These are phyloP conservation scores for Tritrichomonas foetus DNA, from an alignment of 208 protist genomes.

Conservation along the genomic window DNA sequence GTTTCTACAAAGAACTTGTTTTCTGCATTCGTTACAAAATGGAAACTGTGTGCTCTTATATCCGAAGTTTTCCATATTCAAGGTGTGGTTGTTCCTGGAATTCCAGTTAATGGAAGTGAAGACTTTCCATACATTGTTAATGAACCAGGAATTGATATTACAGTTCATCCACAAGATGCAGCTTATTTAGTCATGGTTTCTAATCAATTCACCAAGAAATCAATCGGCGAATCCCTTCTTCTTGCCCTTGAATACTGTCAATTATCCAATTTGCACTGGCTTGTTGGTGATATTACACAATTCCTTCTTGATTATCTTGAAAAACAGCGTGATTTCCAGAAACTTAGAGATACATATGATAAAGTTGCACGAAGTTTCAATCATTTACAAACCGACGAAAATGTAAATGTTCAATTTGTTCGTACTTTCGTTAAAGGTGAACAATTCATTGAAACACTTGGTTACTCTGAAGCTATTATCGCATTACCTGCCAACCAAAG, in stretches of 20 bases:
- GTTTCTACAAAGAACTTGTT: neutral
- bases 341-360: neutral
- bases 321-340: neutral
- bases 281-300: neutral
- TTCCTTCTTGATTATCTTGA: neutral
- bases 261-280: neutral
- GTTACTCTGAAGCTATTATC: too few relatives aligned
- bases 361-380: neutral
- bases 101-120: neutral
- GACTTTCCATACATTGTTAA: neutral
- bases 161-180: neutral
- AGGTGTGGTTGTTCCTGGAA: neutral
- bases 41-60: neutral
- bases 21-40: neutral
- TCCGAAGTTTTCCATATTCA: neutral
- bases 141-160: neutral
- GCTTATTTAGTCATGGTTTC: neutral
- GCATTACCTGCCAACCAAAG: too few relatives aligned
- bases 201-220: neutral
- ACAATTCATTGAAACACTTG: too few relatives aligned
- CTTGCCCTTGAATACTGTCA: neutral
- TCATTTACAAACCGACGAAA: neutral
- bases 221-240: neutral
- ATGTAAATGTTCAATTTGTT: too few relatives aligned
- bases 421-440: too few relatives aligned